Base-by-base conservation (phyloP, 1,139 yeast species). In the Yamadazyma dendronema region DNA sequence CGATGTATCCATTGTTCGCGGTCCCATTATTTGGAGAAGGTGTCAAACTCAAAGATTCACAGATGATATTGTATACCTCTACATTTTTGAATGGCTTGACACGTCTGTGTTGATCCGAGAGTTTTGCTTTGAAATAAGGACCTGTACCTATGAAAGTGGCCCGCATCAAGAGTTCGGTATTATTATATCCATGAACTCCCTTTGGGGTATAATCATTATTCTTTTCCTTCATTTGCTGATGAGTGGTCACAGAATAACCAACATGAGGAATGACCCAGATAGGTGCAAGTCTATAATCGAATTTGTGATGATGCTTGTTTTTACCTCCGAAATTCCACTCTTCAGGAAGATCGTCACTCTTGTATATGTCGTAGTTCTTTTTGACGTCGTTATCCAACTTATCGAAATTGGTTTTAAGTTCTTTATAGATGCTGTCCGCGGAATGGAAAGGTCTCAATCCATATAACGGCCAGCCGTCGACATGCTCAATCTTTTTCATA, bases 381-480 rank as follows among this genome's bases (percentile, higher is more conserved):
- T 30, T 35, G 10, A 31, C 31, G 9, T 52, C 40, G 1, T 34
- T 50, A 28, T 57, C 59, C n/a, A 51, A 39, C n/a, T 50, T 47
- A 3, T 50, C 44, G 35, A 66, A 49, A 7, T 59, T 61, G 2
- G 31, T 31, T n/a, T 33, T 30, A 32, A 62, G 28, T 41, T 58
- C 62, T 2, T 46, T 30, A 28, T 38, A 44, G 2, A 50, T 50
- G 17, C 53, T 59, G 9, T 53, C 53, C n/a, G 43, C 39, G 3
- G 61, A 46, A 33, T 45, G 50, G 32, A 52, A 62, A 8, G 94
- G 92, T 31, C 94, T 70, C 33, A 87, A 62, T 0, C 95, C 96
- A 49, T 73, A 81, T 41, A 87, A 65, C n/a, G 96, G 95, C 90
- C 94, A 85, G n/a, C 95, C 95, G 53, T 84, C 92, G 30, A 74